Base-by-base conservation (phyloP, 345 rosid genomes). In the Moringa oleifera region DNA sequence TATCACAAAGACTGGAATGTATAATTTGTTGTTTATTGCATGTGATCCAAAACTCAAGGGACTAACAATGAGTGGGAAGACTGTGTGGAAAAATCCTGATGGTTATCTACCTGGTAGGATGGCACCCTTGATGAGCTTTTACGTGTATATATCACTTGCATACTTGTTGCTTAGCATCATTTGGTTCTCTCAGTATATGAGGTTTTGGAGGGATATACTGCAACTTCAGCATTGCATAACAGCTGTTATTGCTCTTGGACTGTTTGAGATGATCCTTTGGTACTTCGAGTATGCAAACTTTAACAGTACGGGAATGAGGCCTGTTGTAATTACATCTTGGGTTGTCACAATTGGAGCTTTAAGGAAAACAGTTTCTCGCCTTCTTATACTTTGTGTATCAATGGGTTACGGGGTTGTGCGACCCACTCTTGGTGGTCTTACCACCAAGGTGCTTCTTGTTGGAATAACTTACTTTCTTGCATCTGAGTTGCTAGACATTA, bases 331-430 rank as follows among this genome's bases (percentile, higher is more conserved):
- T 68, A 94, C 97, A 18, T 70, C 90, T 20, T 90, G 87, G 96
- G 95, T 91, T 8, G 97, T 94, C 70, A 94, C 97, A 0, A 66
- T 94, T 79, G 99, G 97, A 58, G 89, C 97, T 59, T 59, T 88
- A 28, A 82, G 90, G 55, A 89, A 84, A 66, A 83, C 95, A 4
- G 68, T 90, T 53, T 77, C 96, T 8, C 85, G 95, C 61, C 79
- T 94, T 58, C 86, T 94, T 52, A 76, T 90, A 18, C 95, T 94
- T 33, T 81, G 77, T 63, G 86, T 90, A 67, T 87, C 99, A 25
- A 94, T 94, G 97, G 99, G 99, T 50, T 94, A 85, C 62, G 99
- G 99, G 70, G 99, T 94, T 67, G 96, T 94, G 25, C 76, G 96
- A 68, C 92, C 97, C 51, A 94, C 97, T 57, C 94, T 94, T 53